These are phyloP conservation scores for Magnaporthiopsis incrustans DNA, from an alignment of 2,329 filamentous ascomycete species.

Conservation along the genomic window DNA sequence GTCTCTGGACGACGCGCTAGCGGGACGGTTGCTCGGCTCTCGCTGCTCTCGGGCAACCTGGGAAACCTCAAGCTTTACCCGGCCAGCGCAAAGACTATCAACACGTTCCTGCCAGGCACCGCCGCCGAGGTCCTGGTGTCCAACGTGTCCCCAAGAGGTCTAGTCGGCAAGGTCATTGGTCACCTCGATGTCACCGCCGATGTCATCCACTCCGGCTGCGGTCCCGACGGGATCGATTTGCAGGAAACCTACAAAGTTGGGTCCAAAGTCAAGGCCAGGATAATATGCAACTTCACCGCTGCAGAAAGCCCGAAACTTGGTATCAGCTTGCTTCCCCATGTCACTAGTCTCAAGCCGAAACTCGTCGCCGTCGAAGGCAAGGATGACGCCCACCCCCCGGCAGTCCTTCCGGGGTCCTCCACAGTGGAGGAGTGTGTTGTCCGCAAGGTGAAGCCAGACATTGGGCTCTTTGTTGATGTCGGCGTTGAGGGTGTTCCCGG, in stretches of 20 bases:
- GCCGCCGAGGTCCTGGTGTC: conserved; percentile 77
- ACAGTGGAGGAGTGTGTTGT: conserved; percentile 73
- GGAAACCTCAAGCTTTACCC: conserved; percentile 60
- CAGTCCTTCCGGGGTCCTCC: conserved; percentile 61
- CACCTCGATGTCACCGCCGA: conserved; percentile 87
- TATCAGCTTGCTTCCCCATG: conserved; percentile 80
- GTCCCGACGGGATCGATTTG: conserved; percentile 60
- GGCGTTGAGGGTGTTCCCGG: conserved; percentile 61
- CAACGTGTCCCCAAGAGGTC: conserved; percentile 64
- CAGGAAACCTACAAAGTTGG: conserved; percentile 75
- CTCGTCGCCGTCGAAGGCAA: conserved; percentile 28
- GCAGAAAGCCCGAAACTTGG: conserved; percentile 76
- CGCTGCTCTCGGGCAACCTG: conserved; percentile 61
- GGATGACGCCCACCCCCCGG: conserved; percentile 33
- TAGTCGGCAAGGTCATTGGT: conserved; percentile 86
- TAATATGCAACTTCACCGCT: conserved; percentile 80
- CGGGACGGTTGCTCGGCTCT: conserved; percentile 81
- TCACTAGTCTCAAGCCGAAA: conserved; percentile 54
- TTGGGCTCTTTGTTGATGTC: conserved; percentile 75
- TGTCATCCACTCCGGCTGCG: conserved; percentile 76
- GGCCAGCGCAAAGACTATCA: conserved; percentile 74
- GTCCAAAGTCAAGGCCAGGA: conserved; percentile 73
- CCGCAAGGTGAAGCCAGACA: conserved; percentile 66
- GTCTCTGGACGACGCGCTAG: conserved; percentile 67
- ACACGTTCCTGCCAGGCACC: conserved; percentile 86